Conservation (phyloP, 768 basidiomycete species). For the Lentinula lateritia region DNA sequence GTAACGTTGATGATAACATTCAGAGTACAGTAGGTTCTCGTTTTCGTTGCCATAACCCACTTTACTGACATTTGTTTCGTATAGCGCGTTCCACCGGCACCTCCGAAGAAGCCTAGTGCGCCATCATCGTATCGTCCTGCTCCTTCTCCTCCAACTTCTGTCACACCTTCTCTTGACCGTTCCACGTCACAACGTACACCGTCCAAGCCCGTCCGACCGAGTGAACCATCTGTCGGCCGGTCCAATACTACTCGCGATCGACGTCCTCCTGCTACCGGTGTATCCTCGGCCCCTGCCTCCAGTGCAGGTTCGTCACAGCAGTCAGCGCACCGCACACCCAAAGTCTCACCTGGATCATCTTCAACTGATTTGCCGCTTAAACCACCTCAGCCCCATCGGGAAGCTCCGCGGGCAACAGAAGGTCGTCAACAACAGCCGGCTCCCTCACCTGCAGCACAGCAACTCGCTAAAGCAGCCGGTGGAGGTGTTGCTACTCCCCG, state of each 20-base stretch:
- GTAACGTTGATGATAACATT: slow-evolving; percentile 42
- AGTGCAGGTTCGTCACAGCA: slow-evolving; percentile 22
- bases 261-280: slow-evolving; percentile 40
- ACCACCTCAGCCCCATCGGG: slow-evolving; percentile 23
- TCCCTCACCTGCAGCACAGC: slow-evolving; percentile 59
- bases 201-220: slow-evolving; percentile 38
- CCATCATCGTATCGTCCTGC: slow-evolving; percentile 70
- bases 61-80: slow-evolving; percentile 7
- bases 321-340: slow-evolving; percentile 28
- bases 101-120: slow-evolving; percentile 33
- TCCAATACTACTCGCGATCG: slow-evolving; percentile 59
- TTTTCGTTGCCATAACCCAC: slow-evolving; percentile 13
- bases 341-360: slow-evolving; percentile 54
- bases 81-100: slow-evolving; percentile 46
- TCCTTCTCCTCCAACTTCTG: slow-evolving; percentile 63
- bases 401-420: slow-evolving; percentile 13
- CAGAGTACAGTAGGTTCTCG: slow-evolving; percentile 48
- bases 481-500: slow-evolving; percentile 77
- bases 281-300: slow-evolving; percentile 18
- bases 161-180: slow-evolving; percentile 72
- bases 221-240: slow-evolving; percentile 47
- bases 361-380: slow-evolving; percentile 53
- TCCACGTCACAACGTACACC: slow-evolving; percentile 83
- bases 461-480: slow-evolving; percentile 56
- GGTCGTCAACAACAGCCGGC: slow-evolving; percentile 35